Percentiles rank a stretch among this genome's conserved stretches.
phyloP scores from a whole-genome alignment of 371 early-diverging fungal species.

The Haplosporangium sp. region DNA sequence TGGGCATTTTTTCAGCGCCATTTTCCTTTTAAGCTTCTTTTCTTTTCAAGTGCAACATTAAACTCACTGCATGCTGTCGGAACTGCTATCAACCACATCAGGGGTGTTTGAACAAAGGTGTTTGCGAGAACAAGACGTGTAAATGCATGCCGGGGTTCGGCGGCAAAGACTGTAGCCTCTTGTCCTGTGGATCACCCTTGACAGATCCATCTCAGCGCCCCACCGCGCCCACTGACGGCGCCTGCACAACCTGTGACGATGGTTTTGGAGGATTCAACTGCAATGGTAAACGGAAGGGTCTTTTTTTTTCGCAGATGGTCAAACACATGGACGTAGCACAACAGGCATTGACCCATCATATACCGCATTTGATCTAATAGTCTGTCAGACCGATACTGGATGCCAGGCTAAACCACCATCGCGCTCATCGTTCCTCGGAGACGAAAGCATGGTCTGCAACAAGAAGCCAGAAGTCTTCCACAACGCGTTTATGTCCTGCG shows the following conservation, averaged over 20 bases:
- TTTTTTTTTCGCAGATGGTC: neutral
- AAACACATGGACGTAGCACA: neutral
- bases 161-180: conserved; percentile 37
- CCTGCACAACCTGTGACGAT: conserved; percentile 30
- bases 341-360: neutral
- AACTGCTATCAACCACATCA: neutral
- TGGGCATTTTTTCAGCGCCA: neutral
- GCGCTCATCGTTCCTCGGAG: conserved; percentile 35
- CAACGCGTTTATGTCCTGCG: conserved; percentile 37
- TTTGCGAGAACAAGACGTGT: conserved; percentile 26
- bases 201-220: conserved; percentile 33
- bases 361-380: conserved; percentile 3
- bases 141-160: conserved; percentile 47
- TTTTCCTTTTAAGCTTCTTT: neutral
- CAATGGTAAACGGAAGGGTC: conserved; percentile 29
- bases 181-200: conserved; percentile 41
- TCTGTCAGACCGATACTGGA: conserved; percentile 36
- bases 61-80: neutral
- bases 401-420: conserved; percentile 34
- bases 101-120: conserved; percentile 50
- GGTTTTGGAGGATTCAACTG: conserved; percentile 55
- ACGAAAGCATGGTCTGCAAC: conserved; percentile 53
- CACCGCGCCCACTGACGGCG: conserved; percentile 7
- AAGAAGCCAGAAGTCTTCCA: conserved; percentile 46
- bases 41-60: neutral